phyloP scores from a whole-genome alignment of 2,329 filamentous ascomycete genomes.

The Aspergillus candidus region DNA sequence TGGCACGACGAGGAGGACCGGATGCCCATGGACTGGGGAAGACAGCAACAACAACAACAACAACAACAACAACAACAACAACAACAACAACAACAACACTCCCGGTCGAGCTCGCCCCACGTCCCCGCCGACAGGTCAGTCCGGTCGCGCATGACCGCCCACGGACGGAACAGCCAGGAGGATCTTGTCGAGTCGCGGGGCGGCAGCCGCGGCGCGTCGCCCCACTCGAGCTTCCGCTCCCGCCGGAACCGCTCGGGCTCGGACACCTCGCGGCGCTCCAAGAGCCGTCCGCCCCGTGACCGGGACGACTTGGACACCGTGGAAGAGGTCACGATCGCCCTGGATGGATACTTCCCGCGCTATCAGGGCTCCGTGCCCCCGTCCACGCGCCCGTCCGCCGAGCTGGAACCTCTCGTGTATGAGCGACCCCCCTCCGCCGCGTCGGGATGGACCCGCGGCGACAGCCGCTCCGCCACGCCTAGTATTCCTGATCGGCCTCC shows the following conservation, averaged over 20 bases:
- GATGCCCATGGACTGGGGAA: slow-evolving; percentile 24
- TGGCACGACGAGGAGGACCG: slow-evolving; percentile 36
- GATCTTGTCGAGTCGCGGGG: slow-evolving; percentile 28
- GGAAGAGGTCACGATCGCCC: slow-evolving; percentile 35
- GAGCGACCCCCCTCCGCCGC: slow-evolving; percentile 36
- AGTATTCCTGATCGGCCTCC: slow-evolving; percentile 31
- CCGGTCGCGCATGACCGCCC: slow-evolving; percentile 22
- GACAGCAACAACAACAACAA: slow-evolving; percentile 16
- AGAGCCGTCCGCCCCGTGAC: slow-evolving; percentile 49
- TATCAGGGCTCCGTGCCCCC: slow-evolving; percentile 22
- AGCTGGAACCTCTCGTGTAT: slow-evolving; percentile 23
- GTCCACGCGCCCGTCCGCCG: slow-evolving; percentile 34
- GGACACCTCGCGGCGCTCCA: slow-evolving; percentile 48
- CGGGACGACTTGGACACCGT: slow-evolving; percentile 52
- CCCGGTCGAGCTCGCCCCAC: slow-evolving; percentile 36
- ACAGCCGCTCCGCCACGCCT: slow-evolving; percentile 31
- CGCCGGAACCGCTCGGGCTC: slow-evolving; percentile 52
- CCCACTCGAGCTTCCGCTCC: slow-evolving; percentile 35
- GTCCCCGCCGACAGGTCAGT: slow-evolving; percentile 25
- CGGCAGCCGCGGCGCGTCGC: slow-evolving; percentile 30
- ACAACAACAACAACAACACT: slow-evolving; percentile 21
- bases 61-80: no score
- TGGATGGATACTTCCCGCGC: slow-evolving; percentile 19
- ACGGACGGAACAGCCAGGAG: slow-evolving; percentile 29
- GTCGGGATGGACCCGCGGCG: slow-evolving; percentile 35